Percentiles rank a stretch among this genome's conserved stretches.
Evolutionary conservation across 352 stramenopile genomes (phyloP).

Genomic region (Phytophthora idaei): DNA sequence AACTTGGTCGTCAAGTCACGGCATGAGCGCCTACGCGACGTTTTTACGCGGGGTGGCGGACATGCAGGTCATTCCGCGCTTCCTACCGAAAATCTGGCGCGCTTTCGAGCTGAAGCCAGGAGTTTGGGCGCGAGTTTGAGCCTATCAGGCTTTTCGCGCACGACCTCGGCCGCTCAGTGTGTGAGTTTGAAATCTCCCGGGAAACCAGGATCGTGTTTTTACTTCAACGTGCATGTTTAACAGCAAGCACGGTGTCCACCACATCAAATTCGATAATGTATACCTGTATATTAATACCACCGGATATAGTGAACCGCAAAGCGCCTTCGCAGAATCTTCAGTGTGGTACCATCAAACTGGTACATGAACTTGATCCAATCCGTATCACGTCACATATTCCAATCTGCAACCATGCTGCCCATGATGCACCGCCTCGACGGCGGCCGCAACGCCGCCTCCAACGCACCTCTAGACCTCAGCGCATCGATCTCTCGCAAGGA

Average conservation of each 20-base stretch:
- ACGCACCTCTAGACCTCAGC: constrained; percentile 32
- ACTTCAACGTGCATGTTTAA: constrained; percentile 32
- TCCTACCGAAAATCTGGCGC: constrained; percentile 18
- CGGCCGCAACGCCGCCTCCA: constrained; percentile 27
- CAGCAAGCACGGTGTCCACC: constrained; percentile 7
- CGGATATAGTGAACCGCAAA: constrained; percentile 14
- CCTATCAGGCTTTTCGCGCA: constrained; percentile 8
- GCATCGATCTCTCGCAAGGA: constrained; percentile 54
- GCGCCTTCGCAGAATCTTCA: constrained; percentile 17
- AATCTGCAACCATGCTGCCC: constrained; percentile 38
- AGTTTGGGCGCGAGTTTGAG: background rate
- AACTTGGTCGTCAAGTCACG: constrained; percentile 8
- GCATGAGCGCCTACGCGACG: constrained; percentile 4
- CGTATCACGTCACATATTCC: constrained; percentile 27
- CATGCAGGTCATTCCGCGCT: constrained; percentile 2
- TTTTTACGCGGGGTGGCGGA: constrained; percentile 28
- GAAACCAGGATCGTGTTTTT: constrained; percentile 27
- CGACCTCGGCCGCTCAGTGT: background rate
- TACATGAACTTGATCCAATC: background rate
- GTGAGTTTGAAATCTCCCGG: constrained; percentile 26
- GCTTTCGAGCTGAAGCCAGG: constrained; percentile 9
- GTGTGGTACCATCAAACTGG: constrained; percentile 10
- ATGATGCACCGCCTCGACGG: constrained; percentile 44
- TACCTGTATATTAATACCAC: background rate
- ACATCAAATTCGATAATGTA: background rate